These are phyloP conservation scores for Thelonectria olida DNA, from an alignment of 2,329 filamentous ascomycete genomes.

Conservation along the genomic window DNA sequence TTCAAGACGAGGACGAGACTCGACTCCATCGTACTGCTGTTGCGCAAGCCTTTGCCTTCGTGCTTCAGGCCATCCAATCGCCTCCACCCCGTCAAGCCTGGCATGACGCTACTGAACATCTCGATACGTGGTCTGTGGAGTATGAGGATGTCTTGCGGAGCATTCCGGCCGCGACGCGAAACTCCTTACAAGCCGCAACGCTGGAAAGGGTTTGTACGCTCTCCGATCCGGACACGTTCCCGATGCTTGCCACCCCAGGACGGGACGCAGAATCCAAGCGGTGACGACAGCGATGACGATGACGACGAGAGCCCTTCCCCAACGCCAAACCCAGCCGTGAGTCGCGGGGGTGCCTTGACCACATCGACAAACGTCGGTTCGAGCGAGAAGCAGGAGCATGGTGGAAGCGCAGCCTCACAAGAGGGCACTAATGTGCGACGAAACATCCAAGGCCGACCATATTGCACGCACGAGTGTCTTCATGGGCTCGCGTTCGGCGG, in stretches of 20 bases:
- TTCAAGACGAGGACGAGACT: slow-evolving; percentile 44
- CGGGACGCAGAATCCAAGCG: background rate
- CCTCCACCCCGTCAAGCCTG: slow-evolving; percentile 41
- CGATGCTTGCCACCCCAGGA: slow-evolving; percentile 1
- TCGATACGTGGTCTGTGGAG: slow-evolving; percentile 48
- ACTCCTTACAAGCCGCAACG: slow-evolving; percentile 39
- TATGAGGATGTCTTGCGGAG: slow-evolving; percentile 42
- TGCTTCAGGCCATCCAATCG: slow-evolving; percentile 44
- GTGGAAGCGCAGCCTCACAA: background rate
- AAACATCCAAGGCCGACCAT: background rate
- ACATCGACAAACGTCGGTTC: background rate
- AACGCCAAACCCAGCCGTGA: background rate
- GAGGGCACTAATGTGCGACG: background rate
- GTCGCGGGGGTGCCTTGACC: background rate
- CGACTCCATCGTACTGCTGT: slow-evolving; percentile 49
- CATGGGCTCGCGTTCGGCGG: slow-evolving; percentile 32
- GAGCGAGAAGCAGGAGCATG: background rate
- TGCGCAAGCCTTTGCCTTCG: slow-evolving; percentile 50
- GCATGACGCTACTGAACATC: slow-evolving; percentile 41
- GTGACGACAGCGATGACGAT: slow-evolving; percentile 22
- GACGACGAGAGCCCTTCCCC: slow-evolving; percentile 9
- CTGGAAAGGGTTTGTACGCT: slow-evolving; percentile 43
- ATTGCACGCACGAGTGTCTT: slow-evolving; percentile 38
- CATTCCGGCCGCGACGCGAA: slow-evolving; percentile 32
- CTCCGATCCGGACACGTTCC: slow-evolving; percentile 42